Base-by-base conservation (phyloP, 1,284 basidiomycete genomes). In the Phlebopus sp. region DNA sequence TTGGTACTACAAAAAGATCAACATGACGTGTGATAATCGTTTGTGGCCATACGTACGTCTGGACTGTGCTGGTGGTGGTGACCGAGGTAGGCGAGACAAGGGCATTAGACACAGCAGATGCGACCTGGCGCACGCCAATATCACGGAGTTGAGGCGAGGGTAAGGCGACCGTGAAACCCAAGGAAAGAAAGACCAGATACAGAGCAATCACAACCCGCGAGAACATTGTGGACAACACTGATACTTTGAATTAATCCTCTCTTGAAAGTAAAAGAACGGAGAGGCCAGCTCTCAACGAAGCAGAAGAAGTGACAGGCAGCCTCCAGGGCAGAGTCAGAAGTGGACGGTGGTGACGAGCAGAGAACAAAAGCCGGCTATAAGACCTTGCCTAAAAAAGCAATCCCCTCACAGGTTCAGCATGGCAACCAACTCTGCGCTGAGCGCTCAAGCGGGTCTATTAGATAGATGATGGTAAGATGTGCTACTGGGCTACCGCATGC, bases 401-500 rank as follows among this genome's bases (percentile, higher is more conserved):
- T 2, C 6, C 17, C 37, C 37, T 7, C 27, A 29, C 27, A 9
- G 27, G 5, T 29, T 29, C 27, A 8, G 4, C 27, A 29, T 29
- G 8, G 10, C 8, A 29, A 29, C 8, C 27, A 29, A 29, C 27
- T 29, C 4, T 29, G 25, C 25, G 4, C 5, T 25, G 25, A 25
- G 25, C 25, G 25, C 25, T 25, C 25, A n/a, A n/a, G n/a, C n/a
- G n/a, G n/a, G n/a, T n/a, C n/a, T n/a, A n/a, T n/a, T n/a, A n/a
- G n/a, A n/a, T n/a, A n/a, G n/a, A n/a, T n/a, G n/a, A n/a, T n/a
- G n/a, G n/a, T n/a, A n/a, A n/a, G n/a, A n/a, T n/a, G n/a, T n/a
- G n/a, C n/a, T n/a, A n/a, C n/a, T n/a, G n/a, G n/a, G 21, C 60
- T 61, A 74, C 50, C 73, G 67, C 79, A 81, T 79, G 34, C 78